Base-by-base conservation (phyloP, 371 early-diverging fungal species). In the Apophysomyces trapeziformis region DNA sequence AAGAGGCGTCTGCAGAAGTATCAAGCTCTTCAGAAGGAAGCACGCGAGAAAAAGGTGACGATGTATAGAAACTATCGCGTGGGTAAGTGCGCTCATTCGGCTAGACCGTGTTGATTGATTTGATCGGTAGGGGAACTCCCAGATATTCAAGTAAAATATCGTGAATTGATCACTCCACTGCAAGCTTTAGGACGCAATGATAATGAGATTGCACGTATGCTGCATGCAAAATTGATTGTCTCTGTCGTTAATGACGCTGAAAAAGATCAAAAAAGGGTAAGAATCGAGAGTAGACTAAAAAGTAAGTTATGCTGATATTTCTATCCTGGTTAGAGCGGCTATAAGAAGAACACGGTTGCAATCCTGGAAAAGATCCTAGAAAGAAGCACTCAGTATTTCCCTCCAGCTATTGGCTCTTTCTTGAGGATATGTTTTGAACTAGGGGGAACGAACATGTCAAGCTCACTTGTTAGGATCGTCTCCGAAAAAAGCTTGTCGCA, bases 81-180 rank as follows among this genome's bases (percentile, higher is more conserved):
- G 38, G 82, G 81, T 77, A 68, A 60, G 67, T 47, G 61, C 26
- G 13, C 58, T 38, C 35, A 1, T 14, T 50, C 14, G n/a, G n/a
- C 14, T 13, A 9, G 21, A 12, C 35, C 12, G 43, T 14, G 14
- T 45, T 43, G n/a, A 41, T 21, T 35, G 36, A 46, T 32, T 57
- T 36, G 16, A n/a, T 9, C 11, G 21, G 54, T 61, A 79, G 92
- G 94, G 1, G 92, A 92, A 50, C 76, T 92, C 7, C 94, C 93
- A 0, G 94, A 93, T 73, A 88, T 93, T 46, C 87, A 90, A 67
- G 91, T 93, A 60, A 68, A 71, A 6, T 63, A 85, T 56, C 79
- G 74, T 46, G 92, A 92, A 16, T 63, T 93, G 1, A 72, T 93
- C 1, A 70, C 72, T 9, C 94, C 94, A 0, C 75, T 93, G 13